phyloP scores from a whole-genome alignment of 176 grass and related monocot species.

The Lolium rigidum region DNA sequence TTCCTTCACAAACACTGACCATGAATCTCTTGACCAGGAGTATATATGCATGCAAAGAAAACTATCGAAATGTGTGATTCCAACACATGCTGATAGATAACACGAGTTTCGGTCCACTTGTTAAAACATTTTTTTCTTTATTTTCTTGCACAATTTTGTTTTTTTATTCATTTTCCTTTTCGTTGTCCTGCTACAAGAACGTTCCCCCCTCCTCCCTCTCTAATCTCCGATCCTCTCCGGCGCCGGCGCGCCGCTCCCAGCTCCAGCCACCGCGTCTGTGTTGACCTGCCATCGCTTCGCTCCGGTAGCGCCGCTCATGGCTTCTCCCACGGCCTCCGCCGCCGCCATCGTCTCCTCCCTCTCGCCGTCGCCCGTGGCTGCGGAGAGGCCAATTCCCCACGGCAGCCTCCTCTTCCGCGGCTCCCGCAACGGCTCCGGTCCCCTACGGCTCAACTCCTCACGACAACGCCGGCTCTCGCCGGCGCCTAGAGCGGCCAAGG shows the following conservation, averaged over 20 bases:
- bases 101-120: slow-evolving; percentile 13
- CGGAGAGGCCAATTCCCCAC: slow-evolving; percentile 26
- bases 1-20: slow-evolving; percentile 30
- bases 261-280: not conserved
- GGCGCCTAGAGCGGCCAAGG: slow-evolving; percentile 36
- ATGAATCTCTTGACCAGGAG: not conserved
- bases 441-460: slow-evolving; percentile 21
- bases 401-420: slow-evolving; percentile 14
- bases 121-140: not conserved
- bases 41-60: not conserved
- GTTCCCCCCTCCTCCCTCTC: not conserved
- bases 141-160: not conserved
- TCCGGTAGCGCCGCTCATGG: slow-evolving; percentile 33
- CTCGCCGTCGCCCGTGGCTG: not conserved
- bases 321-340: slow-evolving; percentile 43
- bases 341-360: slow-evolving; percentile 12
- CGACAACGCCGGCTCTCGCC: slow-evolving; percentile 2
- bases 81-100: not conserved
- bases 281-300: not conserved
- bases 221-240: slow-evolving; percentile 31
- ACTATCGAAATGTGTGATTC: not conserved
- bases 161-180: not conserved
- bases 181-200: not conserved
- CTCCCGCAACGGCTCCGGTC: not conserved
- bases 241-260: slow-evolving; percentile 12